Evolutionary conservation across 805 yeast genomes (phyloP).

Genomic region (Sporopachydermia quercuum): DNA sequence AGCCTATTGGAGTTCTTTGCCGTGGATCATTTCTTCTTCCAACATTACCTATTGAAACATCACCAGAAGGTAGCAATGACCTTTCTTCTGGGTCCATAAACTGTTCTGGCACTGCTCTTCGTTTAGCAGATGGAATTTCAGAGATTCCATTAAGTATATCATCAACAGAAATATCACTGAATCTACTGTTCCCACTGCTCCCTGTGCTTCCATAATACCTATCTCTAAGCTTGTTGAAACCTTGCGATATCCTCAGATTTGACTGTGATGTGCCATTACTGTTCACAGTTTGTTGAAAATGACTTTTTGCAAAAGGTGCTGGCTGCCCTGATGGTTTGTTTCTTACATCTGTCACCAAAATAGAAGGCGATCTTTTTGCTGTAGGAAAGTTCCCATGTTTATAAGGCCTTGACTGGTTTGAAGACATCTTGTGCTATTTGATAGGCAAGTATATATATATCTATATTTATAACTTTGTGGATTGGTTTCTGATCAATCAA

Average conservation of each 20-base stretch:
- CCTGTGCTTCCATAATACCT: constrained; percentile 11
- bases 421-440: too few species aligned
- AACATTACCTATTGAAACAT: too few species aligned
- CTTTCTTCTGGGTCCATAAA: too few species aligned
- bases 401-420: too few species aligned
- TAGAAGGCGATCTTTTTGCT: constrained; percentile 84
- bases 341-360: constrained; percentile 81
- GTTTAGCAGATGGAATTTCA: constrained; percentile 76
- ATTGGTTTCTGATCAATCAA: too few species aligned
- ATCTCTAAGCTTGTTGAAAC: constrained; percentile 3
- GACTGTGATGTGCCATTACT: constrained; percentile 6
- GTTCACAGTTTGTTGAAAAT: background rate
- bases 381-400: constrained; percentile 28
- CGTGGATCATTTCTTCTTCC: too few species aligned
- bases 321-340: constrained; percentile 24
- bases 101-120: constrained; percentile 19
- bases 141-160: constrained; percentile 63
- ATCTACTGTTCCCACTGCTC: constrained; percentile 30
- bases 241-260: background rate
- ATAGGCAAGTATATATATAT: too few species aligned
- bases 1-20: too few species aligned
- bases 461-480: too few species aligned
- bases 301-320: constrained; percentile 21
- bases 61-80: too few species aligned
- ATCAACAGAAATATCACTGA: constrained; percentile 70